Evolutionary conservation across 2,329 filamentous ascomycete genomes (phyloP), one percentile per base, ranked within the genome.

Genomic region (Fusarium penzigii): DNA sequence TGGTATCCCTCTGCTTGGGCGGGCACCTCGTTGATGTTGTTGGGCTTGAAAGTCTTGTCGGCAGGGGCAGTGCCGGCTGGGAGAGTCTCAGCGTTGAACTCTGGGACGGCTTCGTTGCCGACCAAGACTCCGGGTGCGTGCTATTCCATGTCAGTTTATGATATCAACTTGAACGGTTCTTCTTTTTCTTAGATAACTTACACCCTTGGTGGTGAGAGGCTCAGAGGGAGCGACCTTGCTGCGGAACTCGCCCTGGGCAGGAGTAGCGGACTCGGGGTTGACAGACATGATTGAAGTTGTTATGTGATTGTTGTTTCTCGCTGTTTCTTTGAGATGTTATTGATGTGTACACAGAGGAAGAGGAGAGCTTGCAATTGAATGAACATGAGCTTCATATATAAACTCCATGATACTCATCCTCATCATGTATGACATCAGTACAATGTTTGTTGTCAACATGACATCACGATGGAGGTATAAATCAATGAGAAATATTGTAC

Each of bases 41-140:
- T 69, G 11, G 78, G 76, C 39, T 69, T 59, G 65, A 72, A 77
- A 10, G 69, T 72, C 48, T 68, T 45, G 46, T 74, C 66, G 13
- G 53, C 53, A 3, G 88, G 88, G 0, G 88, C 87, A 4, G 82
- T 81, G 53, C 88, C 88, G 0, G 86, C 71, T 1, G 85, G 78
- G 36, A 84, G 71, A 1, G 78, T 79, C 67, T 90, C 59, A 20
- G 82, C 80, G 62, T 80, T 75, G 75, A 88, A 91, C 64, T 88
- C 86, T 17, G 83, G 83, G 12, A 71, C 65, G 20, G 73, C 72
- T 48, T 87, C 84, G 59, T 84, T 82, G 63, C 81, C 81, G 51
- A 83, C 78, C 55, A 82, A 78, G 60, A 78, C 74, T 47, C 87
- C 87, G 4, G 81, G 79, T 65, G 84, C 77, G 70, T 90, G 87